phyloP scores from a whole-genome alignment of 495 filamentous ascomycete species.

The Aspergillus heteromorphus region DNA sequence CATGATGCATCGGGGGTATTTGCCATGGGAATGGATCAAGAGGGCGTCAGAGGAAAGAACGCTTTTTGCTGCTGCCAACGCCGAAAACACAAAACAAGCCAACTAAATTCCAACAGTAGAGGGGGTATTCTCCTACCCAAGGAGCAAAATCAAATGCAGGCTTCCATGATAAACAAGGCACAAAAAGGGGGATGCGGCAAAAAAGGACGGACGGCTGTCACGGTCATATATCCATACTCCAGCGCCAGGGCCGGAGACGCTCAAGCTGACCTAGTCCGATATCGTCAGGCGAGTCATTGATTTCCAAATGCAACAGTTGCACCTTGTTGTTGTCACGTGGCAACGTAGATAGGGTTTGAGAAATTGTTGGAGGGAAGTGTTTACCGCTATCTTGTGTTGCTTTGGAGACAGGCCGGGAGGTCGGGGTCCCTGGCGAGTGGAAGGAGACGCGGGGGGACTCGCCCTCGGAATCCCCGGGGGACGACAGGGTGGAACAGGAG shows the following conservation, averaged over 20 bases:
- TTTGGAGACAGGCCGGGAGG: constrained; percentile 38
- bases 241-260: constrained; percentile 40
- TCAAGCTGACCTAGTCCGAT: constrained; percentile 35
- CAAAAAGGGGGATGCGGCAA: not conserved
- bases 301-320: constrained; percentile 38
- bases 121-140: constrained; percentile 1
- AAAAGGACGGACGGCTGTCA: not conserved
- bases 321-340: constrained; percentile 33
- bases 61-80: constrained; percentile 16
- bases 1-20: constrained; percentile 6
- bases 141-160: constrained; percentile 4
- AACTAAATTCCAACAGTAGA: constrained; percentile 5
- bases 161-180: not conserved
- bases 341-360: constrained; percentile 31
- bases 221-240: constrained; percentile 44
- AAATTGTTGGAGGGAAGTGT: constrained; percentile 26
- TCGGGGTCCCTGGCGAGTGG: constrained; percentile 37
- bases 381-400: constrained; percentile 29
- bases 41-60: not conserved
- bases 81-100: constrained; percentile 4
- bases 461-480: constrained; percentile 26
- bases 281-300: constrained; percentile 34
- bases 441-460: constrained; percentile 28
- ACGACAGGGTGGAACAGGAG: constrained; percentile 29
- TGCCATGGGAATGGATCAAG: not conserved